Evolutionary conservation across 2,329 filamentous ascomycete species (phyloP), one percentile per base, ranked within the genome.

Genomic region (Phialophora tarda): DNA sequence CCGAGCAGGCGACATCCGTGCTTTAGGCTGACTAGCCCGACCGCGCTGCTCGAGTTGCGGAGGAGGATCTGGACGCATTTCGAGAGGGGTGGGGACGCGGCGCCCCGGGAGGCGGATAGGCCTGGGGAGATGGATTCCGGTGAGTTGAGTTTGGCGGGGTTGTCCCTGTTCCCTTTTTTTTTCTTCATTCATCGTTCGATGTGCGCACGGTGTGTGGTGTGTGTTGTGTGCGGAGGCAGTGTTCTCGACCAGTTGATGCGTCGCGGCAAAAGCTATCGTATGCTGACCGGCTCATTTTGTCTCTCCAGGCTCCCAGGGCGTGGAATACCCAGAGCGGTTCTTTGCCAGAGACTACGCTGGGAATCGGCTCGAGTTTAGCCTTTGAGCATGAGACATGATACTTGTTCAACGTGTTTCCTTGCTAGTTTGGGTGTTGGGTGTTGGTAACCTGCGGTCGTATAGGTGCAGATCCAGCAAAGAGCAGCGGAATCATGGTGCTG

Each of bases 271-370:
- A 17, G 48, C 23, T 51, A 23, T 48, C 44, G 17, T 1, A 14
- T 23, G 48, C 48, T 51, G 21, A 51, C 48, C 3, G 3, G 6
- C 14, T 44, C n/a, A 12, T 12, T 17, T 30, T 17, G 14, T 21
- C 6, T 1, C 24, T 26, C 61, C 59, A 83, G 82, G 85, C 2
- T 76, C 79, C 0, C 78, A 85, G 71, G 86, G 85, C 0, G 82
- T 83, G 0, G 87, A 89, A 74, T 88, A 87, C 71, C 86, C 87
- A 0, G 79, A 77, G 41, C 79, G 87, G 14, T 89, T 89, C 74
- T 89, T 89, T 74, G 86, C 85, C 0, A 81, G 85, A 64, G 84
- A 86, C 69, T 86, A 80, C 75, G 83, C 83, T 0, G 84, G 84
- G 1, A 86, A 86, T 70, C 74, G 81, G 61, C 72, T 86, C 38